Evolutionary conservation across 1,284 basidiomycete genomes (phyloP).

Genomic region (Ustilago curta): DNA sequence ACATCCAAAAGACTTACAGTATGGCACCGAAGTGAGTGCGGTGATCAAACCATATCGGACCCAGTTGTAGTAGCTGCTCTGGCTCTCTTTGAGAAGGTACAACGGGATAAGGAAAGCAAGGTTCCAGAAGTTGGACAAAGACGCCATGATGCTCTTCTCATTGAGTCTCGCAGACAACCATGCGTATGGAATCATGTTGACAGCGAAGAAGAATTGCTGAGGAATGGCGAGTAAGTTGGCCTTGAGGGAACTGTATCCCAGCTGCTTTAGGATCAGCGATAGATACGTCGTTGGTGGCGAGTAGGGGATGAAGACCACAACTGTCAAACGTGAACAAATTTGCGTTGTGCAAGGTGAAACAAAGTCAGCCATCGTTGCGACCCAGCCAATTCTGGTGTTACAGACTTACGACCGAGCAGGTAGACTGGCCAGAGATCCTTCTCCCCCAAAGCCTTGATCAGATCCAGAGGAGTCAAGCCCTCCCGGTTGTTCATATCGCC

Average conservation of each 20-base stretch:
- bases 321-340: constrained; percentile 5
- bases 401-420: constrained; percentile 71
- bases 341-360: constrained; percentile 6
- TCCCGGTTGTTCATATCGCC: constrained; percentile 81
- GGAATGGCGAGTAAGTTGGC: constrained; percentile 60
- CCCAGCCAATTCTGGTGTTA: neutral
- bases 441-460: constrained; percentile 73
- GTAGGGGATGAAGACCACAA: constrained; percentile 39
- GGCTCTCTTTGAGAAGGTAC: constrained; percentile 27
- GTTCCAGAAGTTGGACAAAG: constrained; percentile 37
- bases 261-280: constrained; percentile 45
- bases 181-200: constrained; percentile 44
- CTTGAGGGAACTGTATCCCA: constrained; percentile 50
- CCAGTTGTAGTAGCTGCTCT: constrained; percentile 28
- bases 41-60: constrained; percentile 44
- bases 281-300: constrained; percentile 34
- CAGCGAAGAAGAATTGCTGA: constrained; percentile 39
- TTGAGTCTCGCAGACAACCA: constrained; percentile 33
- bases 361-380: constrained; percentile 10
- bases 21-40: constrained; percentile 40
- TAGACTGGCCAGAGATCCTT: constrained; percentile 81
- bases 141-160: constrained; percentile 27
- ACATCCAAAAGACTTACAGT: constrained; percentile 20
- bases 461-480: constrained; percentile 66
- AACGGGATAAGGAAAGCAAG: constrained; percentile 36